Evolutionary conservation across 164 flowering plant genomes (phyloP), one percentile per base, ranked within the genome.

Genomic region (Kalanchoe fedtschenkoi): DNA sequence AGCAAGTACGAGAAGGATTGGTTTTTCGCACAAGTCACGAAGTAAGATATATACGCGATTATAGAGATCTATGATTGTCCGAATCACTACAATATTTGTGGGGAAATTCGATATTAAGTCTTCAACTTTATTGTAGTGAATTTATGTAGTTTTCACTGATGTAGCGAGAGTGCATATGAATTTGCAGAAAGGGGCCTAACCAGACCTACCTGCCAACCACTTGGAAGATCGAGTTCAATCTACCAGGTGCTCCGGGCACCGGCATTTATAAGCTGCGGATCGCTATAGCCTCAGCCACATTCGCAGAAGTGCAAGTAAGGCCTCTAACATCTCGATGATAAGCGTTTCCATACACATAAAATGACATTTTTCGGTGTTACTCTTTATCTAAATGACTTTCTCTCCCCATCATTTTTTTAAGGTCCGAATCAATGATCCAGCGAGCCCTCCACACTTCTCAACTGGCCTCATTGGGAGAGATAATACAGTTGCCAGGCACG

Each of bases 11-110:
- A 19, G 0, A 69, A 43, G n/a, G 79, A 85, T 61, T 83, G 88
- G 91, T 83, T 77, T 60, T 86, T 70, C 39, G 88, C 87, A 53
- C 91, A 86, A 11, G 91, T 85, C 29, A 71, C 66, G 34, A 81
- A 87, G 89, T 81, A 6, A 19, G 26, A 24, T 10, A 2, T 4
- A 22, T 14, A 47, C 29, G n/a, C n/a, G n/a, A n/a, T n/a, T n/a
- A n/a, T n/a, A n/a, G n/a, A n/a, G n/a, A n/a, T n/a, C n/a, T n/a
- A n/a, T n/a, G n/a, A n/a, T n/a, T n/a, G n/a, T n/a, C n/a, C n/a
- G n/a, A n/a, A n/a, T n/a, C n/a, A n/a, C n/a, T n/a, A n/a, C n/a
- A n/a, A n/a, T n/a, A n/a, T n/a, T n/a, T n/a, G n/a, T n/a, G n/a
- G n/a, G n/a, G n/a, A n/a, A n/a, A n/a, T n/a, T 29, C 34, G 16